Base-by-base conservation (phyloP, 2,329 filamentous ascomycete species). In the Bipolaris gigantea region DNA sequence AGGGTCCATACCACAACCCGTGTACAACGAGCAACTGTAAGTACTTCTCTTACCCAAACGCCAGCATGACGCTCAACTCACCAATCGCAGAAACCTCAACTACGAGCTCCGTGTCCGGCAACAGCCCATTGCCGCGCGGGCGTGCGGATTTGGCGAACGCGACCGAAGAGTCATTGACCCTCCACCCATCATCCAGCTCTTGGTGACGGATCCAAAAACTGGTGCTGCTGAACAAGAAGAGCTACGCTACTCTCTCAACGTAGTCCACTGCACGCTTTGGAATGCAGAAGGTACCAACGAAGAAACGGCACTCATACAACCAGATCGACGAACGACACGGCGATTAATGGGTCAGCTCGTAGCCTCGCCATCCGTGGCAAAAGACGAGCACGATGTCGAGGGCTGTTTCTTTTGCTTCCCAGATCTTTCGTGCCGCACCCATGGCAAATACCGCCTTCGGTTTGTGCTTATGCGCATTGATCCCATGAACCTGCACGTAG, bases 331-430 rank as follows among this genome's bases (percentile, higher is more conserved):
- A 40, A 85, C 88, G 53, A 89, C 90, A 57, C 83, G 89, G 41
- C 82, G 89, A 23, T 77, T 94, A 36, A 93, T 93, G 88, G 90
- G 90, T 16, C 89, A 89, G 7, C 76, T 91, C 7, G 89, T 92
- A 3, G 85, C 88, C 6, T 89, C 87, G 1, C 87, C 89, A 0
- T 92, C 91, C 61, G 85, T 89, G 5, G 89, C 89, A 7, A 81
- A 84, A 49, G 90, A 94, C 69, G 89, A 93, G 66, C 80, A 85
- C 48, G 85, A 85, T 48, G 75, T 83, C 19, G 87, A 91, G 59
- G 89, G 90, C 1, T 91, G 88, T 67, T 94, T 93, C 78, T 94
- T 93, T 73, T 90, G 89, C 70, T 94, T 94, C 69, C 88, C 89
- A 0, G 90, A 94, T 69, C 79, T 94, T 18, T 92, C 88, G 4